Percentiles rank a stretch among this genome's conserved stretches.
Conservation (phyloP, 2,329 filamentous ascomycete species). For the Akanthomyces dipterigenus region DNA sequence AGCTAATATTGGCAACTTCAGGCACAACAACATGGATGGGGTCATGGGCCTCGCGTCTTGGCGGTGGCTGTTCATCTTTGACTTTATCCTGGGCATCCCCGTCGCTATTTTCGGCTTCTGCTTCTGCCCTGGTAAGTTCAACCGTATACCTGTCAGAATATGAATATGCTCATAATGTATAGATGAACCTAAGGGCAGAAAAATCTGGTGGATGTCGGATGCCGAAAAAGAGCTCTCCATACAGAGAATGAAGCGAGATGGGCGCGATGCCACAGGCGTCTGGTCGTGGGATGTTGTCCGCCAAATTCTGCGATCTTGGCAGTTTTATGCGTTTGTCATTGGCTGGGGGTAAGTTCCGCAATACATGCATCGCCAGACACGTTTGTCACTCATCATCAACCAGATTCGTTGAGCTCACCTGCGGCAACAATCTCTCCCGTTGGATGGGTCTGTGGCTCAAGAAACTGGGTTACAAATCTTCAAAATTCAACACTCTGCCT, state of each 20-base stretch:
- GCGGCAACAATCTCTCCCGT: constrained; percentile 10
- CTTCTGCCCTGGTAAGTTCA: constrained; percentile 9
- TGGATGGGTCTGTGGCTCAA: constrained; percentile 15
- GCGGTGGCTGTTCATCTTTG: constrained; percentile 34
- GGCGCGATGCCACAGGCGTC: constrained; percentile 3
- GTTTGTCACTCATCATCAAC: not conserved
- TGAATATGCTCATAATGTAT: not conserved
- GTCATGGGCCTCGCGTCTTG: constrained; percentile 27
- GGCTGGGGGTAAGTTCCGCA: constrained; percentile 6
- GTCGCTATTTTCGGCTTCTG: constrained; percentile 19
- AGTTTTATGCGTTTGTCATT: constrained; percentile 13
- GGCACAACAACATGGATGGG: constrained; percentile 26
- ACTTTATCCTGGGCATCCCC: constrained; percentile 30
- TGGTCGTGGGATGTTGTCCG: constrained; percentile 10
- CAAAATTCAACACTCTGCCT: constrained; percentile 8
- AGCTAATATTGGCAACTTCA: not conserved
- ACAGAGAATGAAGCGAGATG: constrained; percentile 7
- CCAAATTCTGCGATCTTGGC: constrained; percentile 10
- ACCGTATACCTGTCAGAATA: not conserved
- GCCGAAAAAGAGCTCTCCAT: not conserved
- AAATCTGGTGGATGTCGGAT: constrained; percentile 15
- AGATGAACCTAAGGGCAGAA: constrained; percentile 11
- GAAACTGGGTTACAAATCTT: not conserved
- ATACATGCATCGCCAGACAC: not conserved
- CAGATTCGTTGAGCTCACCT: constrained; percentile 9